phyloP scores from a whole-genome alignment of 352 stramenopile genomes.

The Phytopythium delawarense region DNA sequence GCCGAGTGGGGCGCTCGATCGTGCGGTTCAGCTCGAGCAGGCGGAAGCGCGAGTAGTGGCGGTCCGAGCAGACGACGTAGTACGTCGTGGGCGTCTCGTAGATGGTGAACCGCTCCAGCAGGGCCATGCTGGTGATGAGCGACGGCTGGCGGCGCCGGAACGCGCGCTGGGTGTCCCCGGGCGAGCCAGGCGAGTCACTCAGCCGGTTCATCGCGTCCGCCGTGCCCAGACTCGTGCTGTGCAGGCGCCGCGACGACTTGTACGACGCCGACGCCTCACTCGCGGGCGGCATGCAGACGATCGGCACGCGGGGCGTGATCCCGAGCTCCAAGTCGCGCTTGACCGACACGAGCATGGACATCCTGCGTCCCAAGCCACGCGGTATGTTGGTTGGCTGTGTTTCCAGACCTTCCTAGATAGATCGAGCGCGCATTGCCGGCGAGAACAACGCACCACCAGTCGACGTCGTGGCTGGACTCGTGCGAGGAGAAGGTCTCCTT shows the following conservation, averaged over 20 bases:
- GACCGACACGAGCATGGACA: slow-evolving; percentile 74
- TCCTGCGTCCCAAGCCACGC: slow-evolving; percentile 31
- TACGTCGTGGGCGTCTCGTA: slow-evolving; percentile 72
- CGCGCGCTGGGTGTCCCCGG: not conserved
- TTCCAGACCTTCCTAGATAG: not conserved
- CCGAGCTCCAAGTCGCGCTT: slow-evolving; percentile 70
- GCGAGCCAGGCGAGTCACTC: not conserved
- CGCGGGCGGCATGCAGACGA: slow-evolving; percentile 48
- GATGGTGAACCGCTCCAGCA: slow-evolving; percentile 83
- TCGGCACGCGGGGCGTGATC: slow-evolving; percentile 50
- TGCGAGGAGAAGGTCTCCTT: slow-evolving; percentile 85
- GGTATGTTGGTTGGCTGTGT: not conserved
- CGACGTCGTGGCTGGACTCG: slow-evolving; percentile 80
- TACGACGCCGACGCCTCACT: slow-evolving; percentile 20
- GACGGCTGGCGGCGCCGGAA: slow-evolving; percentile 62
- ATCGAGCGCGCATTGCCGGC: not conserved
- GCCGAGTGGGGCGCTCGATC: slow-evolving; percentile 46
- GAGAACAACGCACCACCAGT: slow-evolving; percentile 70
- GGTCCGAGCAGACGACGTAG: slow-evolving; percentile 84
- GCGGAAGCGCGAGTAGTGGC: slow-evolving; percentile 76
- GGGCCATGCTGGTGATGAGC: slow-evolving; percentile 50
- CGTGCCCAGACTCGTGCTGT: slow-evolving; percentile 9
- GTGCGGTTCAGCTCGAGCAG: slow-evolving; percentile 71
- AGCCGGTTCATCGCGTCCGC: slow-evolving; percentile 3
- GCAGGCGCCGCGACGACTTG: slow-evolving; percentile 15